Conservation (phyloP, 768 basidiomycete species). For the Clavaria fumosa region DNA sequence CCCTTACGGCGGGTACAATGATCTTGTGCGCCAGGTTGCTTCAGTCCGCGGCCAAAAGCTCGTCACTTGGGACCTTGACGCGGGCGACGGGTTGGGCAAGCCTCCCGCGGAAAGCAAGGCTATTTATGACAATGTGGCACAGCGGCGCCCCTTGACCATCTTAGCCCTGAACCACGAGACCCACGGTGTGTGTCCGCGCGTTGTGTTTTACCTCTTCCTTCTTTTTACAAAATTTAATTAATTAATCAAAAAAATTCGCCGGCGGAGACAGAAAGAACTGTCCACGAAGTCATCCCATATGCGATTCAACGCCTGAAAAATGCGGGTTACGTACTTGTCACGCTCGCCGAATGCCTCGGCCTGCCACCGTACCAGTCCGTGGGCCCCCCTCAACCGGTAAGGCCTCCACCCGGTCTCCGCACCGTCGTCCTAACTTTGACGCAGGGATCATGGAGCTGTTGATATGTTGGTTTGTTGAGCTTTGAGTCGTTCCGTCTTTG, state of each 20-base stretch:
- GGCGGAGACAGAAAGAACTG: slow-evolving; percentile 10
- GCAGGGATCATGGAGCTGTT: neutral
- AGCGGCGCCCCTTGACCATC: slow-evolving; percentile 20
- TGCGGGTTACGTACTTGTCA: slow-evolving; percentile 30
- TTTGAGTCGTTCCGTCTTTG: too few relatives aligned
- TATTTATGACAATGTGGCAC: slow-evolving; percentile 17
- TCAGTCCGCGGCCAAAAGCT: slow-evolving; percentile 13
- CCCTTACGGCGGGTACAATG: slow-evolving; percentile 25
- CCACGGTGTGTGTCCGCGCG: too few relatives aligned
- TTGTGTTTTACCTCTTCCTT: too few relatives aligned
- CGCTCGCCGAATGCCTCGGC: slow-evolving; percentile 28
- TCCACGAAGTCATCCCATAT: slow-evolving; percentile 22
- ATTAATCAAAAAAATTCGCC: too few relatives aligned
- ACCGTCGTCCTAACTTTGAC: neutral
- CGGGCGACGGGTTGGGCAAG: slow-evolving; percentile 24
- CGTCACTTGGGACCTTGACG: slow-evolving; percentile 23
- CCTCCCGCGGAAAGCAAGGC: slow-evolving; percentile 19
- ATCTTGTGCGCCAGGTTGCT: slow-evolving; percentile 16
- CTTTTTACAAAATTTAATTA: too few relatives aligned
- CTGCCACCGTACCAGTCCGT: slow-evolving; percentile 22
- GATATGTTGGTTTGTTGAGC: neutral
- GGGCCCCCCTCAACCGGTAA: slow-evolving; percentile 17
- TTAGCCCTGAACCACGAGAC: slow-evolving; percentile 30
- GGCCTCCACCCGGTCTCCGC: slow-evolving; percentile 9
- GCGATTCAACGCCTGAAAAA: slow-evolving; percentile 22